Base-by-base conservation (phyloP, 2,329 filamentous ascomycete species). In the Nemania abortiva region DNA sequence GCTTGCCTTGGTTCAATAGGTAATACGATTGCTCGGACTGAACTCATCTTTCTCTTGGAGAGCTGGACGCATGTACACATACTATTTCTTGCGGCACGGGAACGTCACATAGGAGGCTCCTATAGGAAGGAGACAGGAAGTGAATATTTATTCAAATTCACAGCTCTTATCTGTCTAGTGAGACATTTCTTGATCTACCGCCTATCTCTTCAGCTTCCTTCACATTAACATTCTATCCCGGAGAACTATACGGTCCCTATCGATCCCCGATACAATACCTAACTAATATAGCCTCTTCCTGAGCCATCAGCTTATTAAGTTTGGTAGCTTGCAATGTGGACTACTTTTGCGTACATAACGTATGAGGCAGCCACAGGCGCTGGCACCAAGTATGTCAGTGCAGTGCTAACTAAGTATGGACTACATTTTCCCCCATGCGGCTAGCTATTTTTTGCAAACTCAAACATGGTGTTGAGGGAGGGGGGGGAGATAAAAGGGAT, bases 11-110 rank as follows among this genome's bases (percentile, higher is more conserved):
- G 11, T 57, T 45, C 15, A 24, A 37, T 37, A 31, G 62, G 57
- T 45, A 53, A 61, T 68, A 24, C 52, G 39, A 53, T 37, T 47
- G 37, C 58, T 63, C 27, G 42, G 42, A 13, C 20, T 11, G 53
- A 24, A 20, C 18, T 39, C 11, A 15, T 39, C 6, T 5, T 54
- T 9, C 24, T 6, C 2, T 34, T n/a, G 27, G 45, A 27, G 31
- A 5, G 31, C 31, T 34, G 27, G 7, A 18, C 20, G 3, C 22
- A 22, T 45, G 49, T 2, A 9, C 3, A 27, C 22, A 1, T 42
- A 11, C 3, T 27, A 39, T 50, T 3, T 39, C 31, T 49, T 11
- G 5, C 49, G 20, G n/a, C 18, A 3, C 37, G 6, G 37, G 13
- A 15, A 15, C 6, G 37, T 42, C 11, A 42, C 37, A 42, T 42